These are phyloP conservation scores for Microdochium paspali DNA, from an alignment of 2,329 filamentous ascomycete genomes.

Conservation along the genomic window DNA sequence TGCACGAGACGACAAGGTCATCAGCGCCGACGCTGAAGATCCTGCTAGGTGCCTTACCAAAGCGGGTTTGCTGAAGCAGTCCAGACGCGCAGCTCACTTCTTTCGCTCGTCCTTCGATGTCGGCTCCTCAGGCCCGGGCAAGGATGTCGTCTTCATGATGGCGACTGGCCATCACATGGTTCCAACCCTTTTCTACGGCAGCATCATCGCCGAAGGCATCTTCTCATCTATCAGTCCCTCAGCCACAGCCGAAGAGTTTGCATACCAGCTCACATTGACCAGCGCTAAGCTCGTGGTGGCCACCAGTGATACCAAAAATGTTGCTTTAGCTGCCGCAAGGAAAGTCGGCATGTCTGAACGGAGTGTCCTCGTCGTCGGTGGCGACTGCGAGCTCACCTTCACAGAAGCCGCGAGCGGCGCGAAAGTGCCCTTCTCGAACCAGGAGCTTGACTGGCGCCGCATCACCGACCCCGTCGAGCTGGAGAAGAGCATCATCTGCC, in stretches of 20 bases:
- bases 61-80: slow-evolving; percentile 33
- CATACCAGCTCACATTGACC: slow-evolving; percentile 27
- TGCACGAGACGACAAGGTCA: slow-evolving; percentile 34
- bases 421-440: slow-evolving; percentile 20
- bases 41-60: slow-evolving; percentile 45
- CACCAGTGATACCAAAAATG: slow-evolving; percentile 34
- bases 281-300: slow-evolving; percentile 30
- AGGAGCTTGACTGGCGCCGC: slow-evolving; percentile 38
- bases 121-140: slow-evolving; percentile 8
- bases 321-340: slow-evolving; percentile 37
- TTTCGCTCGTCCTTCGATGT: slow-evolving; percentile 28
- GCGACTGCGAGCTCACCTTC: slow-evolving; percentile 16
- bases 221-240: slow-evolving; percentile 14
- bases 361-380: slow-evolving; percentile 41
- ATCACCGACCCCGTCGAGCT: slow-evolving; percentile 40
- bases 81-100: slow-evolving; percentile 43
- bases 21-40: slow-evolving; percentile 49
- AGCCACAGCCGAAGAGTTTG: slow-evolving; percentile 13
- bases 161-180: slow-evolving; percentile 14
- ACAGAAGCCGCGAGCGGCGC: slow-evolving; percentile 17
- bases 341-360: slow-evolving; percentile 30
- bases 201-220: slow-evolving; percentile 12
- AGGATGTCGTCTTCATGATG: slow-evolving; percentile 15
- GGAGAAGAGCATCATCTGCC: slow-evolving; percentile 26
- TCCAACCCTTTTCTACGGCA: slow-evolving; percentile 14